Evolutionary conservation across 768 basidiomycete species (phyloP), one percentile per base, ranked within the genome.

Genomic region (Tricholoma saponaceum): DNA sequence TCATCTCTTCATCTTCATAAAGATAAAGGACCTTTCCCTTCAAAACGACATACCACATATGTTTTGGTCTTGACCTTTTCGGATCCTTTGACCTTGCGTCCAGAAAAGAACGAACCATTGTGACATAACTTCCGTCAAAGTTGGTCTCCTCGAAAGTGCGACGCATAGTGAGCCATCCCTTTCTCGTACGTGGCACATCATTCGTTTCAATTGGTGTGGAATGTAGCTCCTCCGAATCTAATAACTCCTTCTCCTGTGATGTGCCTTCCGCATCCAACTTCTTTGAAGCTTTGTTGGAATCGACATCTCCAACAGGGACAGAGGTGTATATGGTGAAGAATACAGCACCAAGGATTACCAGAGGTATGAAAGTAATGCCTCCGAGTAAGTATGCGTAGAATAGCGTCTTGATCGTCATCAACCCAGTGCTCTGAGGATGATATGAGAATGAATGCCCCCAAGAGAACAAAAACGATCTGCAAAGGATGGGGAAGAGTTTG

Each of bases 11-110:
- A 71, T 95, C 91, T 71, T 96, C 94, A 73, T 97, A 98, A 20
- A 98, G 76, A 72, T 93, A 98, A 28, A 98, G 74, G 37, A 96
- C 86, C 65, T 85, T 89, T 44, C 90, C 92, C 78, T 98, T 98
- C 69, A 98, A 80, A 6, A 88, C 92, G 54, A 89, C 90, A 69
- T 87, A 97, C 86, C 91, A 97, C 82, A 83, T 87, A 69, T 97
- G 95, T 73, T 92, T 93, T 14, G 94, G 92, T 51, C 90, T 81
- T 13, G 89, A 85, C 41, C 83, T 79, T 67, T 88, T 90, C 7
- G 92, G 89, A 71, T 94, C 91, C 68, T 90, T 89, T 52, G 90
- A 91, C 56, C 90, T 80, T 16, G 90, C 77, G 64, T 92, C 91
- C 58, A 93, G 75, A 67, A 92, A 89, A 13, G 89, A 87, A 56